These are phyloP conservation scores for Madurella fahalii DNA, from an alignment of 2,329 filamentous ascomycete species.

Conservation along the genomic window DNA sequence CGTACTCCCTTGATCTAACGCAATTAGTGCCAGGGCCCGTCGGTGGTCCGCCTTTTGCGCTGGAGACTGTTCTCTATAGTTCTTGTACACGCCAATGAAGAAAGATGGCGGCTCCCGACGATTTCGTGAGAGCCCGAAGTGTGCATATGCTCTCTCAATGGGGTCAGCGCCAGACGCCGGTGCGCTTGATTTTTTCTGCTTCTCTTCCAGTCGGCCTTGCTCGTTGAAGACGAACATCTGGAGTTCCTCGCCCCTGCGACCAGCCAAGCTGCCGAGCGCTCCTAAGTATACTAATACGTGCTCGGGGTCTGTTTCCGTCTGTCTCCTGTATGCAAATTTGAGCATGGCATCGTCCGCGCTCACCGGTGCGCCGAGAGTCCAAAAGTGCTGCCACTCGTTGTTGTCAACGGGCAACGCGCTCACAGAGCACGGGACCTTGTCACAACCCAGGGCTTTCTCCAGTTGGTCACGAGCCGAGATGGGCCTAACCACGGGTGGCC, in stretches of 20 bases:
- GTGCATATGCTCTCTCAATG: conserved; percentile 24
- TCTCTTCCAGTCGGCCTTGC: conserved; percentile 9
- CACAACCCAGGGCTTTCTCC: conserved; percentile 23
- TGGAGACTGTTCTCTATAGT: conserved; percentile 24
- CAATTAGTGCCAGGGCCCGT: conserved; percentile 29
- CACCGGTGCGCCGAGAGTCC: conserved; percentile 19
- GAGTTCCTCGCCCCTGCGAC: conserved; percentile 16
- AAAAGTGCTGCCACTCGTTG: conserved; percentile 13
- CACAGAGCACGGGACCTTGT: conserved; percentile 24
- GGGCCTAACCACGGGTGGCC: conserved; percentile 15
- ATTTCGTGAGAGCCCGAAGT: conserved; percentile 23
- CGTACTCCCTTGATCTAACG: conserved; percentile 22
- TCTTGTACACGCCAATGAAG: conserved; percentile 25
- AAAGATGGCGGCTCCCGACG: conserved; percentile 15
- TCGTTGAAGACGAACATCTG: conserved; percentile 21
- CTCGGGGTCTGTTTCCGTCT: conserved; percentile 19
- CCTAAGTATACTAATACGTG: conserved; percentile 14
- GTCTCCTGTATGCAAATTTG: conserved; percentile 24
- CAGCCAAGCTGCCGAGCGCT: conserved; percentile 21
- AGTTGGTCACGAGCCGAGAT: conserved; percentile 27
- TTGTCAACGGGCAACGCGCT: not conserved
- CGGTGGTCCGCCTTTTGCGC: conserved; percentile 27
- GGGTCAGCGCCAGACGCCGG: not conserved
- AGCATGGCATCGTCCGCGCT: conserved; percentile 21
- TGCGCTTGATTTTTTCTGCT: conserved; percentile 5